These are phyloP conservation scores for Penicillium sp. DNA, from an alignment of 2,329 filamentous ascomycete genomes.

Conservation along the genomic window DNA sequence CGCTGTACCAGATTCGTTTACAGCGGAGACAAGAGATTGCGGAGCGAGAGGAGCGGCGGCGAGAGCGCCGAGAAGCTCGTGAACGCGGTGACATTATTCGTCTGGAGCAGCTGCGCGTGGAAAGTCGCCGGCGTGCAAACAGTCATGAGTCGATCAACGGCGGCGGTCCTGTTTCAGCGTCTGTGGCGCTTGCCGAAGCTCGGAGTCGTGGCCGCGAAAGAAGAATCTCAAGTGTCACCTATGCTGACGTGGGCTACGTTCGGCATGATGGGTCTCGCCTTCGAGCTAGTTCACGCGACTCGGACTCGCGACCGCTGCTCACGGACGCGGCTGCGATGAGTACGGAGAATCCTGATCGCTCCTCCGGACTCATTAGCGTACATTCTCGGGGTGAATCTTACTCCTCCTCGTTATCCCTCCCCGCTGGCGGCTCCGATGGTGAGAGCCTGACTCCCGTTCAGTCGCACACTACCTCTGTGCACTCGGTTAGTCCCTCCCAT, in stretches of 20 bases:
- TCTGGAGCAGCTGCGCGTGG: constrained; percentile 65
- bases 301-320: constrained; percentile 53
- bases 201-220: constrained; percentile 49
- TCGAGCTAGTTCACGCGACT: constrained; percentile 52
- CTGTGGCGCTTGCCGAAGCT: constrained; percentile 50
- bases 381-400: constrained; percentile 41
- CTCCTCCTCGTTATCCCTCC: constrained; percentile 41
- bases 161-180: constrained; percentile 41
- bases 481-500: constrained; percentile 27
- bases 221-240: constrained; percentile 54
- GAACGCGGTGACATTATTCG: constrained; percentile 71
- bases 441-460: constrained; percentile 34
- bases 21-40: constrained; percentile 75
- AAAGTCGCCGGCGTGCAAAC: constrained; percentile 59
- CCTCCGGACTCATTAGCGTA: constrained; percentile 34
- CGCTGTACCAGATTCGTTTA: constrained; percentile 84
- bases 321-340: constrained; percentile 43
- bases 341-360: constrained; percentile 29
- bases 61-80: constrained; percentile 72
- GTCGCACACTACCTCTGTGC: constrained; percentile 33
- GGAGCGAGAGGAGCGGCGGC: constrained; percentile 77
- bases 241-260: constrained; percentile 53
- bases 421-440: constrained; percentile 35
- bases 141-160: constrained; percentile 33
- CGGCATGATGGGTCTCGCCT: constrained; percentile 56